phyloP scores from a whole-genome alignment of 1,284 basidiomycete genomes.

The Paramarasmius palmivorus region DNA sequence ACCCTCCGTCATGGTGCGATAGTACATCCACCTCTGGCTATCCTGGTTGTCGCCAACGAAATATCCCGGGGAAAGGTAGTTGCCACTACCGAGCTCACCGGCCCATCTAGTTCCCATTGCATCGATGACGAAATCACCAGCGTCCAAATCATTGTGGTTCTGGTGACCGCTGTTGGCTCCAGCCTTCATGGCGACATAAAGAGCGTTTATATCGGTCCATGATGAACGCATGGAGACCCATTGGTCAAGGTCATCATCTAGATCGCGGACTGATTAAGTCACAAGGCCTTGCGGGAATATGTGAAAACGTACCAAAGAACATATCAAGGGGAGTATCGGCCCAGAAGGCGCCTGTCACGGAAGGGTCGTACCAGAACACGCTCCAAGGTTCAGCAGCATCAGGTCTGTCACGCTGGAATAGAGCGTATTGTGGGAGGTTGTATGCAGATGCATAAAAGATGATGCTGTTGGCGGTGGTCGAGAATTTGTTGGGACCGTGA shows the following conservation, averaged over 20 bases:
- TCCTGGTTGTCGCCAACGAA: slow-evolving; percentile 71
- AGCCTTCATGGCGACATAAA: slow-evolving; percentile 89
- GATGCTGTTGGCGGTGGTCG: slow-evolving; percentile 77
- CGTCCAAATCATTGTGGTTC: slow-evolving; percentile 92
- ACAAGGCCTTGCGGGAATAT: too few relatives aligned
- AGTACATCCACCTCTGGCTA: slow-evolving; percentile 84
- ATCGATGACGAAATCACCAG: slow-evolving; percentile 93
- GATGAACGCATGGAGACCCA: slow-evolving; percentile 92
- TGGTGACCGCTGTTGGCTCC: slow-evolving; percentile 79
- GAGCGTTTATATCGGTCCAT: slow-evolving; percentile 86
- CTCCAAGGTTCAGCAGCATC: slow-evolving; percentile 90
- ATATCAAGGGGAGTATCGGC: slow-evolving; percentile 81
- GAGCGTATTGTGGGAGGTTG: slow-evolving; percentile 70
- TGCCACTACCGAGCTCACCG: slow-evolving; percentile 89
- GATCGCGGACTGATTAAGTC: too few relatives aligned
- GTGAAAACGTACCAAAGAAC: slow-evolving; percentile 51
- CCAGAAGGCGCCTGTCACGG: slow-evolving; percentile 87
- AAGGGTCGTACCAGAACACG: slow-evolving; percentile 97
- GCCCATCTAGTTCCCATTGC: slow-evolving; percentile 94
- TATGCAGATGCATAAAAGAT: slow-evolving; percentile 74
- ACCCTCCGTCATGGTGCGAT: slow-evolving; percentile 94
- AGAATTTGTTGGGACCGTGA: slow-evolving; percentile 94
- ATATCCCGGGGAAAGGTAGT: slow-evolving; percentile 76
- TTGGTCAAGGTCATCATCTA: slow-evolving; percentile 58
- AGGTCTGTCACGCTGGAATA: slow-evolving; percentile 90